Percentiles rank a stretch among this genome's conserved stretches.
Conservation (phyloP, 73 alveolate genomes). For the Halteria grandinella region DNA sequence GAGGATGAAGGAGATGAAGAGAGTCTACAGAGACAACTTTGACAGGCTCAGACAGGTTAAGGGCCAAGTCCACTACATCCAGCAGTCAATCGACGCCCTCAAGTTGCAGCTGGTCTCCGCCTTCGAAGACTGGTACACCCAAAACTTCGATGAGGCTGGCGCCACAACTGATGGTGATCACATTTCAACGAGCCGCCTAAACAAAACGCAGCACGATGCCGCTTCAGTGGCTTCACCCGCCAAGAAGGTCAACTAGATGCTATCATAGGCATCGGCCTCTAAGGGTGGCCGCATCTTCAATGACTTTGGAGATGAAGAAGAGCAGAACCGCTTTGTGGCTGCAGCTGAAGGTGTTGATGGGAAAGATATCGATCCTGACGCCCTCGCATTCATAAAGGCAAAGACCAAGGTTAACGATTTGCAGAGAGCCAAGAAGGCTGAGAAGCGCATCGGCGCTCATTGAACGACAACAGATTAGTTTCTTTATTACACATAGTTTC, state of each 20-base stretch:
- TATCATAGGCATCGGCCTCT: background rate
- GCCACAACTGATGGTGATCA: constrained; percentile 32
- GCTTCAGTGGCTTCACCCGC: too few relatives aligned
- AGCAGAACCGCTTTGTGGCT: too few relatives aligned
- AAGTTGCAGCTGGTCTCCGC: constrained; percentile 69
- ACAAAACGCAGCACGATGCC: too few relatives aligned
- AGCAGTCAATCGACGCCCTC: constrained; percentile 71
- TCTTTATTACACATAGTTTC: too few relatives aligned
- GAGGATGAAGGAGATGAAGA: constrained; percentile 91
- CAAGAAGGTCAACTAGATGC: background rate
- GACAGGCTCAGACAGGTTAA: constrained; percentile 84
- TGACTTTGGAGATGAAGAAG: too few relatives aligned
- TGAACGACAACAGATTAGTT: background rate
- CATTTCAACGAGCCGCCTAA: too few relatives aligned
- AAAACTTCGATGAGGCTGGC: constrained; percentile 75
- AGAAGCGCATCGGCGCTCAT: constrained; percentile 34
- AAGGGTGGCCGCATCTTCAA: background rate
- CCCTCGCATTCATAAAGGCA: constrained; percentile 95
- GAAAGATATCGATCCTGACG: constrained; percentile 95
- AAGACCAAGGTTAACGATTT: constrained; percentile 88
- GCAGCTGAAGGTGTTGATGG: too few relatives aligned
- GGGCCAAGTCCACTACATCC: constrained; percentile 78
- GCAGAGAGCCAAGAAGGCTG: constrained; percentile 81
- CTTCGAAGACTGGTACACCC: constrained; percentile 82
- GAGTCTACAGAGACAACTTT: constrained; percentile 82